These are phyloP conservation scores for Trichomonas vaginalis DNA, from an alignment of 208 protist species.

Conservation along the genomic window DNA sequence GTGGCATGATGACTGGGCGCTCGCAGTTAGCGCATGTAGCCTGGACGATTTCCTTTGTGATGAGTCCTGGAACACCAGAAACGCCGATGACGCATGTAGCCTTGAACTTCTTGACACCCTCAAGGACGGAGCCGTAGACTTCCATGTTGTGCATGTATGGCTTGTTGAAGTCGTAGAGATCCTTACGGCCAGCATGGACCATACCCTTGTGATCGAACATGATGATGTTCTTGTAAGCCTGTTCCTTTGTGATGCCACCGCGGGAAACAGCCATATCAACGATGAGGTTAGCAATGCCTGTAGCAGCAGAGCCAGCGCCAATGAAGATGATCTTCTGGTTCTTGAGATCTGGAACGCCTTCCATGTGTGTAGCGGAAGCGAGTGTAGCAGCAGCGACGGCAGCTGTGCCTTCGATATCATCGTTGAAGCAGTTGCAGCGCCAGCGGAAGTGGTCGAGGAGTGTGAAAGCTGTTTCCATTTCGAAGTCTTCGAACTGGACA, in stretches of 20 bases:
- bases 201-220: background rate
- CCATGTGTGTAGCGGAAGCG: background rate
- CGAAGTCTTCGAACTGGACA: too few relatives aligned
- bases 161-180: constrained; percentile 3
- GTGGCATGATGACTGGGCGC: background rate
- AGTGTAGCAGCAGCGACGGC: background rate
- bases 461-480: too few relatives aligned
- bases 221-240: background rate
- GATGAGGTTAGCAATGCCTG: constrained; percentile 9
- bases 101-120: background rate
- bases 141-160: background rate
- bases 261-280: background rate
- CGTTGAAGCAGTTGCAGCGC: too few relatives aligned
- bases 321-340: background rate
- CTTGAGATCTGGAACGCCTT: background rate
- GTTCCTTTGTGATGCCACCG: background rate
- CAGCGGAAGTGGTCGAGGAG: too few relatives aligned
- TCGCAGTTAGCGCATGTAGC: background rate
- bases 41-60: background rate
- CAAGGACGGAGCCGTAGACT: background rate
- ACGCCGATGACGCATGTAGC: background rate
- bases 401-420: too few relatives aligned
- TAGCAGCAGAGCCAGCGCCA: background rate
- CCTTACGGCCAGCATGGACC: background rate
- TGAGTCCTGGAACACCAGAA: background rate